Conservation (phyloP, 2,329 filamentous ascomycete genomes). For the Penicillium sp. region DNA sequence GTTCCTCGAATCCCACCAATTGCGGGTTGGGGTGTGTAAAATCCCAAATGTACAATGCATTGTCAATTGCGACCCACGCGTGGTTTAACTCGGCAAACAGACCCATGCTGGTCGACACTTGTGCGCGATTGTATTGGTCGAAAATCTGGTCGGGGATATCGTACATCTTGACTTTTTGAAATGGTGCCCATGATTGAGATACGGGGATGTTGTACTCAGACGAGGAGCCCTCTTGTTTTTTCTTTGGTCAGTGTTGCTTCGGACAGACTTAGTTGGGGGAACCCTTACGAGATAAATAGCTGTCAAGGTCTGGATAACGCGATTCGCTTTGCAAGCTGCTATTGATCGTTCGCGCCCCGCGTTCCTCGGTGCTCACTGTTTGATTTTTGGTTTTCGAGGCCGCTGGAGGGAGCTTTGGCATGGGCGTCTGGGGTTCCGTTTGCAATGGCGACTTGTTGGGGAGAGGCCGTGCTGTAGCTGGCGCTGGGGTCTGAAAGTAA, state of each 20-base stretch:
- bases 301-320: slow-evolving; percentile 83
- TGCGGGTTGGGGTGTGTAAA: slow-evolving; percentile 91
- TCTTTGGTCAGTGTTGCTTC: slow-evolving; percentile 3
- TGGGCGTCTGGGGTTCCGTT: slow-evolving; percentile 26
- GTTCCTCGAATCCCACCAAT: slow-evolving; percentile 87
- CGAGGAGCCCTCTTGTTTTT: slow-evolving; percentile 71
- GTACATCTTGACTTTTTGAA: slow-evolving; percentile 81
- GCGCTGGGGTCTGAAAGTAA: slow-evolving; percentile 42
- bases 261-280: background rate
- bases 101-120: slow-evolving; percentile 90
- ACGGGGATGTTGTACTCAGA: slow-evolving; percentile 82
- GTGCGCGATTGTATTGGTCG: slow-evolving; percentile 82
- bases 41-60: slow-evolving; percentile 95
- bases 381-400: slow-evolving; percentile 48
- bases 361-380: slow-evolving; percentile 67
- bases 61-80: slow-evolving; percentile 94
- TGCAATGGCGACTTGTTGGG: slow-evolving; percentile 5
- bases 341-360: slow-evolving; percentile 81
- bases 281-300: slow-evolving; percentile 81
- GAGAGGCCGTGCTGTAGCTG: slow-evolving; percentile 5
- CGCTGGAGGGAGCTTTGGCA: slow-evolving; percentile 37
- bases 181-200: slow-evolving; percentile 74
- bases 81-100: slow-evolving; percentile 92
- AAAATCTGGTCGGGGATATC: slow-evolving; percentile 90
- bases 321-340: slow-evolving; percentile 71